Conservation (phyloP, 345 rosid species). For the Jatropha curcas region DNA sequence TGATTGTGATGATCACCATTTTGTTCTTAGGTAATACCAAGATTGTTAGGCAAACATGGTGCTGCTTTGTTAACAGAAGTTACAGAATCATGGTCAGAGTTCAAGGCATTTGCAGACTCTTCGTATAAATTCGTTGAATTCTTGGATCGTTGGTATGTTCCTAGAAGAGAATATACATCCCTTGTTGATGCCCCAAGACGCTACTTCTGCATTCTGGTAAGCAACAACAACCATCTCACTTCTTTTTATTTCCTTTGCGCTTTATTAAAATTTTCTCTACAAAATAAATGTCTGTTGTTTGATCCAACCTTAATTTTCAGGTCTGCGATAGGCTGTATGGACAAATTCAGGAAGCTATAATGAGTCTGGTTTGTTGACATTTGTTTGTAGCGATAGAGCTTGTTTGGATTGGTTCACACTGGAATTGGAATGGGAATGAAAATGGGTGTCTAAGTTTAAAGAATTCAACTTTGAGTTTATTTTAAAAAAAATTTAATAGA, state of each 20-base stretch:
- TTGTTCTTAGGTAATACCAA: slow-evolving; percentile 6
- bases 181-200: background rate
- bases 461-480: no score
- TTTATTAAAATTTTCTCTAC: background rate
- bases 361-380: slow-evolving; percentile 8
- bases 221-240: background rate
- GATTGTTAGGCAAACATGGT: slow-evolving; percentile 3
- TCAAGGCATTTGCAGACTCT: slow-evolving; percentile 1
- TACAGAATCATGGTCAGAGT: slow-evolving; percentile 1
- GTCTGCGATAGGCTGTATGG: slow-evolving; percentile 1
- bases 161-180: background rate
- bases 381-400: background rate
- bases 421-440: no score
- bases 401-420: no score
- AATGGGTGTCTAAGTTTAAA: no score
- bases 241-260: background rate
- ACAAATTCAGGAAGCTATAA: slow-evolving; percentile 1
- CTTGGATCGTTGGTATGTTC: background rate
- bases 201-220: background rate
- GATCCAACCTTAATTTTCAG: background rate
- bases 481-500: no score
- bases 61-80: slow-evolving; percentile 3
- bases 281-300: no score
- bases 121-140: background rate
- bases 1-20: background rate